Base-by-base conservation (phyloP, 768 basidiomycete genomes). In the Hortiboletus campestris region DNA sequence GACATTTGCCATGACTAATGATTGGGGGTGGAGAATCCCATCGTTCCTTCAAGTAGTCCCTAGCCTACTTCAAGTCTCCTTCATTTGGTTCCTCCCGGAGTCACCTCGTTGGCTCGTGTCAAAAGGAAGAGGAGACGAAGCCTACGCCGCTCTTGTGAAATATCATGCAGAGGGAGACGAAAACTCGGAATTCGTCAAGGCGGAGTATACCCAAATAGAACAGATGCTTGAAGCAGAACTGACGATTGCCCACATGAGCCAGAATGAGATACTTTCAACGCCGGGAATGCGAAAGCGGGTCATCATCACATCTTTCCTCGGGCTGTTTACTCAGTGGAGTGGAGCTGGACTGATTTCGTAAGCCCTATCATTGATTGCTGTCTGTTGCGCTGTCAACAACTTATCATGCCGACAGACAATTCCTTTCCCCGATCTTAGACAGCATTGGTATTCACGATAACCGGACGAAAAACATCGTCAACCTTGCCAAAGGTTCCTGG, bases 21-120 rank as follows among this genome's bases (percentile, higher is more conserved):
- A 82, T 62, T 85, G 84, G 84, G 82, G 80, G 13, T 86, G 85
- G 85, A 77, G 85, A 17, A 84, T 86, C 20, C 85, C 84, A 0
- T 65, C 63, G 2, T 82, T 84, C 20, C 75, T 86, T 10, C 85
- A 88, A 67, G 59, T 81, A 34, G 63, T 76, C 1, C 85, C 85
- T 1, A 79, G 79, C 55, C 29, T 75, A 14, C 67, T 85, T 22
- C 85, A 87, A 57, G 63, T 87, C 39, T 54, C 58, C 19, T 83
- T 86, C 67, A 74, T 86, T 51, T 78, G 71, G 64, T 80, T 83
- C 63, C 71, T 86, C 19, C 84, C 84, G 4, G 85, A 88, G 63
- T 84, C 82, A 9, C 85, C 85, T 13, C 78, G 83, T 43, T 86
- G 84, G 84, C 75, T 86, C 5, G 73, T 85, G 34, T 78, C 81